Evolutionary conservation across 352 stramenopile genomes (phyloP).

Genomic region (Poterioochromonas sp.): DNA sequence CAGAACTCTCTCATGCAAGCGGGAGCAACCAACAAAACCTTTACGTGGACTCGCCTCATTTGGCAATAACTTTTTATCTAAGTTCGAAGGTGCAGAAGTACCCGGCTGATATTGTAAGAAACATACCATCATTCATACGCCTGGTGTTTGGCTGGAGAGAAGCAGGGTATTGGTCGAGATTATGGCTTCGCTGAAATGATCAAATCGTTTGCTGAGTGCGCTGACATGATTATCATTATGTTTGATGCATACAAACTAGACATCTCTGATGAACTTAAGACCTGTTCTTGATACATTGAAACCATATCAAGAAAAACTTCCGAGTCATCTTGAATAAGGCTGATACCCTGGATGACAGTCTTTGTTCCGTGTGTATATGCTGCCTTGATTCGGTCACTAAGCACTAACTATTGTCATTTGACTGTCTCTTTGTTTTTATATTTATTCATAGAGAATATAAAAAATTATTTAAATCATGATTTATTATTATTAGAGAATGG

Average conservation of each 20-base stretch:
- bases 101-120: constrained; percentile 80
- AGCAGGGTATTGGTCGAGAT: constrained; percentile 86
- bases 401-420: too few species aligned
- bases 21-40: too few species aligned
- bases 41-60: constrained; percentile 54
- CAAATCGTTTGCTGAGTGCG: constrained; percentile 69
- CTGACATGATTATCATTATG: constrained; percentile 94
- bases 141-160: constrained; percentile 96
- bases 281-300: constrained; percentile 88
- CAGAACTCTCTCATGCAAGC: too few species aligned
- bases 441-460: too few species aligned
- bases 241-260: constrained; percentile 99
- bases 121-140: constrained; percentile 95
- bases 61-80: constrained; percentile 94
- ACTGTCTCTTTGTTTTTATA: too few species aligned
- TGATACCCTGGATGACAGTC: constrained; percentile 92
- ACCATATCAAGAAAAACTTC: constrained; percentile 96
- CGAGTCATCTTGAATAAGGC: constrained; percentile 97
- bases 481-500: too few species aligned
- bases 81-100: constrained; percentile 90
- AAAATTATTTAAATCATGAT: too few species aligned
- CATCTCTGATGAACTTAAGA: constrained; percentile 98
- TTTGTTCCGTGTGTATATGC: constrained; percentile 95
- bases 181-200: constrained; percentile 71
- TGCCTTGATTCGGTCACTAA: constrained; percentile 93